Evolutionary conservation across 1,284 basidiomycete genomes (phyloP).

Genomic region (Volvariella volvacea): DNA sequence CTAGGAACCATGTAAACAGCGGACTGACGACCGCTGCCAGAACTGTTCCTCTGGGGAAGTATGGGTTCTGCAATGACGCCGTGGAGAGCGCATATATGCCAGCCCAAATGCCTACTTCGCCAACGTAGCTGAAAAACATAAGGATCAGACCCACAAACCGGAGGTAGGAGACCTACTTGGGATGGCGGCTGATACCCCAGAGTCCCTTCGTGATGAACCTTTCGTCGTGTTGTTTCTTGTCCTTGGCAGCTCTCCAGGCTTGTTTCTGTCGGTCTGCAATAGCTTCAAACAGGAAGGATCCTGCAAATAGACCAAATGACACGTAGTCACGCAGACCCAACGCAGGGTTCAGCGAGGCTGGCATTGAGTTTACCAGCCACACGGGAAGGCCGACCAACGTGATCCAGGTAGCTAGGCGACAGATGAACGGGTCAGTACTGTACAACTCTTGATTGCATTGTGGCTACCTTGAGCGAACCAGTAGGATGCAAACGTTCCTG

Average conservation of each 20-base stretch:
- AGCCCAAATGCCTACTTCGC: constrained; percentile 70
- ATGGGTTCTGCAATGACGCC: constrained; percentile 37
- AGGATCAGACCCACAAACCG: constrained; percentile 1
- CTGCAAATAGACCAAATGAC: constrained; percentile 50
- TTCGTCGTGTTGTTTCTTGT: constrained; percentile 68
- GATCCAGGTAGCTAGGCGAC: constrained; percentile 56
- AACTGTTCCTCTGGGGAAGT: constrained; percentile 38
- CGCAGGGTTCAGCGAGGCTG: constrained; percentile 47
- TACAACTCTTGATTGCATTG: constrained; percentile 3
- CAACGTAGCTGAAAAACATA: constrained; percentile 61
- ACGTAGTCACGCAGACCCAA: constrained; percentile 54
- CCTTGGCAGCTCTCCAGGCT: constrained; percentile 56
- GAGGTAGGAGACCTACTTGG: constrained; percentile 51
- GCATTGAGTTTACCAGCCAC: constrained; percentile 61
- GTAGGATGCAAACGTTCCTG: constrained; percentile 50
- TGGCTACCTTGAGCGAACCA: constrained; percentile 65
- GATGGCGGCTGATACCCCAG: constrained; percentile 70
- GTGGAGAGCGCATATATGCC: constrained; percentile 62
- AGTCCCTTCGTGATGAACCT: constrained; percentile 68
- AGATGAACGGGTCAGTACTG: neutral
- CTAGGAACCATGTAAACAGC: constrained; percentile 55
- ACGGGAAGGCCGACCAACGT: constrained; percentile 64
- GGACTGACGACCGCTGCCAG: constrained; percentile 55
- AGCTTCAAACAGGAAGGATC: constrained; percentile 57
- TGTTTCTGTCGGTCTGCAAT: constrained; percentile 69